Evolutionary conservation across 1,139 yeast species (phyloP).

Genomic region (Zygoascus meyerae): DNA sequence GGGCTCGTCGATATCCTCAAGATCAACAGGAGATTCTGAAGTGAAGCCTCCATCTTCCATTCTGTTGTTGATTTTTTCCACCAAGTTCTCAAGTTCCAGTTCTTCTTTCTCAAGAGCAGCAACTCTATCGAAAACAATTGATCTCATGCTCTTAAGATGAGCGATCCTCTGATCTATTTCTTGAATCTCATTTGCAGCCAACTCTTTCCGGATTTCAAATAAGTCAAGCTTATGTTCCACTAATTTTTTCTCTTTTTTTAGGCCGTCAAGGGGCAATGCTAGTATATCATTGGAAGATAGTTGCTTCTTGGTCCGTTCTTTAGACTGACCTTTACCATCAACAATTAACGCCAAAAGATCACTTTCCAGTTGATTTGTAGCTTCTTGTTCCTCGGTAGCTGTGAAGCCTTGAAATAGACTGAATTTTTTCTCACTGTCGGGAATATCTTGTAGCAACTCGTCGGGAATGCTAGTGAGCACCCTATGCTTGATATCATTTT

Average conservation of each 20-base stretch:
- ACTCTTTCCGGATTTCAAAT: constrained; percentile 55
- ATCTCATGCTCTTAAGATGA: constrained; percentile 45
- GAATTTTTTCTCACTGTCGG: constrained; percentile 30
- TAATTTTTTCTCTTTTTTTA: constrained; percentile 37
- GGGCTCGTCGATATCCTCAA: too few species aligned
- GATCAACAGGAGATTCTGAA: too few species aligned
- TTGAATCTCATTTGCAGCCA: constrained; percentile 55
- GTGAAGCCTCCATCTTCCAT: constrained; percentile 10
- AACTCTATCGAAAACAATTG: constrained; percentile 50
- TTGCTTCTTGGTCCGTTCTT: constrained; percentile 40
- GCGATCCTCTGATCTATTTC: constrained; percentile 56
- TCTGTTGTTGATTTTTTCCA: constrained; percentile 38
- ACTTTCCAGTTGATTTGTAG: constrained; percentile 26
- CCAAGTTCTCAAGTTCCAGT: constrained; percentile 43
- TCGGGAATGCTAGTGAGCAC: constrained; percentile 49
- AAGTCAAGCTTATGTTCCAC: constrained; percentile 47
- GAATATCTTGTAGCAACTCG: constrained; percentile 29
- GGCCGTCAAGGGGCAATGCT: constrained; percentile 5
- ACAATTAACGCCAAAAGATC: not conserved
- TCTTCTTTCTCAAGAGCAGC: constrained; percentile 57
- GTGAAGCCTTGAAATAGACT: constrained; percentile 64
- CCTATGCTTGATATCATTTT: constrained; percentile 28
- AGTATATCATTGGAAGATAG: constrained; percentile 26
- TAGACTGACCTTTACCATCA: constrained; percentile 11
- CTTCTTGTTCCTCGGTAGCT: constrained; percentile 39